phyloP scores from a whole-genome alignment of 345 rosid species.

The Turritis glabra region DNA sequence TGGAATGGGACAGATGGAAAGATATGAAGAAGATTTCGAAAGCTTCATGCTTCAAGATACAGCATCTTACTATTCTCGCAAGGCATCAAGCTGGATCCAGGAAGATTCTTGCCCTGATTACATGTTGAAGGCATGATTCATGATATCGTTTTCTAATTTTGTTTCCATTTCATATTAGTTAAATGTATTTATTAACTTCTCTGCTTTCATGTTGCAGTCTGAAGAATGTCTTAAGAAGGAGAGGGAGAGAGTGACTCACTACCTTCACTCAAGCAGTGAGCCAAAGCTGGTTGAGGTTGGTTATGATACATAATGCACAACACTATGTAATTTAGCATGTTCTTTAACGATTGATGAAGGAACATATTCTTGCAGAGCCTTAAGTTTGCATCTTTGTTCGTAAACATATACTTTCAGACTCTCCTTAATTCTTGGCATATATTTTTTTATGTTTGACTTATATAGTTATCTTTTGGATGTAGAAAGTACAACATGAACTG shows the following conservation, averaged over 20 bases:
- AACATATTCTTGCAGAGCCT: not conserved
- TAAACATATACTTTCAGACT: not conserved
- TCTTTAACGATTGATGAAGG: not conserved
- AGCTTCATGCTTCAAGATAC: conserved; percentile 64
- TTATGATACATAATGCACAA: conserved; percentile 1
- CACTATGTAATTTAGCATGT: not conserved
- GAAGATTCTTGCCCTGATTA: conserved; percentile 84
- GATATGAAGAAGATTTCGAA: conserved; percentile 82
- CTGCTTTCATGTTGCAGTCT: conserved; percentile 50
- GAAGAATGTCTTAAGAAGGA: conserved; percentile 95
- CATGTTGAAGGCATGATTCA: conserved; percentile 65
- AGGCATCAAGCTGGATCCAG: conserved; percentile 82
- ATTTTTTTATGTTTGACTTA: not conserved
- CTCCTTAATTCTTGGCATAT: not conserved
- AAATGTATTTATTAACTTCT: not conserved
- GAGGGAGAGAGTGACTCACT: conserved; percentile 86
- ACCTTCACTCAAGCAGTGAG: conserved; percentile 87
- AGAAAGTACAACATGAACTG: conserved; percentile 94
- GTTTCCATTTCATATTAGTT: not conserved
- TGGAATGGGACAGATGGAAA: conserved; percentile 74
- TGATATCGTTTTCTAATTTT: not conserved
- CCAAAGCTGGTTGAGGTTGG: conserved; percentile 89
- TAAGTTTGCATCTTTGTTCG: not conserved
- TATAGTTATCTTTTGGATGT: conserved; percentile 29
- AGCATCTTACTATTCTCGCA: conserved; percentile 77